phyloP scores from a whole-genome alignment of 2,329 filamentous ascomycete species.

The Hymenoscyphus linearis region DNA sequence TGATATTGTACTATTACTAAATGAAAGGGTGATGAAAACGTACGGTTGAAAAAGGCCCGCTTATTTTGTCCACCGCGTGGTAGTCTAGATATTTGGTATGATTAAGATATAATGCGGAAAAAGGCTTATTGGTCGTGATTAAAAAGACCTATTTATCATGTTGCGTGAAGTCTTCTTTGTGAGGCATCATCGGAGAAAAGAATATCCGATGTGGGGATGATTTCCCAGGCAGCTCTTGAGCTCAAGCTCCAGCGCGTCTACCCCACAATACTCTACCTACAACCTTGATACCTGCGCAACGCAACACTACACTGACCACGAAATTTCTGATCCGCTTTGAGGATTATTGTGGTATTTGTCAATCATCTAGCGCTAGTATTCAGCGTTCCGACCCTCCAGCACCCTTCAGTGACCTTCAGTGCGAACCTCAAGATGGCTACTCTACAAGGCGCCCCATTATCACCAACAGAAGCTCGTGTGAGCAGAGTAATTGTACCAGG shows the following conservation, averaged over 20 bases:
- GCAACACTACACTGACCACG: background rate
- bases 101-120: no score
- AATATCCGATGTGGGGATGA: background rate
- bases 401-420: no score
- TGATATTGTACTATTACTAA: no score
- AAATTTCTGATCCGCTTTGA: background rate
- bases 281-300: background rate
- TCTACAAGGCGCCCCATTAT: slow-evolving; percentile 12
- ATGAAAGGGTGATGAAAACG: no score
- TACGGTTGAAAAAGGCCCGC: no score
- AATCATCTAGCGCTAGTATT: background rate
- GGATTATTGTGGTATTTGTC: background rate
- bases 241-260: slow-evolving; percentile 3
- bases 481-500: slow-evolving; percentile 15
- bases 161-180: no score
- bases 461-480: slow-evolving; percentile 17
- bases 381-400: background rate
- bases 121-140: no score
- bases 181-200: background rate
- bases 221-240: background rate
- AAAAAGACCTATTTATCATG: no score
- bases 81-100: no score
- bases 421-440: slow-evolving; percentile 16
- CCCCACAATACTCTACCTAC: slow-evolving; percentile 4
- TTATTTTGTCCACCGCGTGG: no score